Evolutionary conservation across 169 alveolate species (phyloP), one percentile per base, ranked within the genome.

Genomic region (Eimeria brunetti): DNA sequence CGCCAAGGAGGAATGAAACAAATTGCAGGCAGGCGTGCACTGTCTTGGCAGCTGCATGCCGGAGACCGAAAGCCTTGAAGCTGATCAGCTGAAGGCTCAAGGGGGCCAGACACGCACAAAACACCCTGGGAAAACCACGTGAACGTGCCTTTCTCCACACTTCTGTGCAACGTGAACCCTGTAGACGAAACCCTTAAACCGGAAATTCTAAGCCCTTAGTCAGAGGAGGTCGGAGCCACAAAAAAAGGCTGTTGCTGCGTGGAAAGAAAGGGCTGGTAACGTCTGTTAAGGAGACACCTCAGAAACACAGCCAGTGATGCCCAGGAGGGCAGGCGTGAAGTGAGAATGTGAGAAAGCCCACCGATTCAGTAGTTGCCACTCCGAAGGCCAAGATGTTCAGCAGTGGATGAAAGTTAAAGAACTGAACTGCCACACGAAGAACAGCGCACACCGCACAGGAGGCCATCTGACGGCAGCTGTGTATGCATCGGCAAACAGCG

Each of bases 301-400:
- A 46, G 76, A 9, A 67, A 11, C 46, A n/a, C 81, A 1, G 49
- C 53, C 49, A 36, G 81, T 38, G 81, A 36, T 36, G 53, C 53
- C 12, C 53, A 71, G 53, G 1, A 2, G 2, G 0, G n/a, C 49
- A 33, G 9, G n/a, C 51, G 18, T 36, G 49, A 6, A 1, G 18
- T 3, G 81, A 30, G 2, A 51, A 24, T 71, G 14, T 36, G 81
- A 33, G 30, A 36, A 20, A 38, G 44, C 91, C 49, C 60, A 85
- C 91, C 76, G 91, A 85, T 24, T 85, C 91, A 20, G 91, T 85
- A 14, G 71, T 22, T 36, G 91, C 91, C 81, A 85, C 91, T 62
- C 91, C 91, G 91, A 85, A 85, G 36, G 91, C 91, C 91, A 85
- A 60, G 41, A 85, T 41, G 91, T 85, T 85, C 49, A 85, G 62